Conservation (phyloP, 106 monocot species). For the Phalaenopsis equestris region DNA sequence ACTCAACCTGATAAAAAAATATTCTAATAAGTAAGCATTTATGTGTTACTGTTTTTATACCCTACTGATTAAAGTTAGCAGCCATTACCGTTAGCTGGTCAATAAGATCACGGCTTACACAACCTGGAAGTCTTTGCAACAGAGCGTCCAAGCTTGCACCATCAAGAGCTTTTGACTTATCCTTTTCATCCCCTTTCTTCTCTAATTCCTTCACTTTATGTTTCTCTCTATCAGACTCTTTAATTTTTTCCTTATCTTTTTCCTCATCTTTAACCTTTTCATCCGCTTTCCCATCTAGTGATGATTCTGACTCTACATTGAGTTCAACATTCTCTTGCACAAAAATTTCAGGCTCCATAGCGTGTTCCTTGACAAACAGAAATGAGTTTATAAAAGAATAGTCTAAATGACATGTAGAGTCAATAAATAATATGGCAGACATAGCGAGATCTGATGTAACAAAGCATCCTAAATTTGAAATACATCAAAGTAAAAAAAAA, state of each 20-base stretch:
- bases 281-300: constrained; percentile 44
- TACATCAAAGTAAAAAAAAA: too few species aligned
- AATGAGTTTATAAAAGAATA: neutral
- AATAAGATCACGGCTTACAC: constrained; percentile 96
- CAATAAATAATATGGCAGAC: neutral
- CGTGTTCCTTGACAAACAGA: constrained; percentile 37
- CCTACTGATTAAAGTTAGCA: constrained; percentile 4
- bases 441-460: too few species aligned
- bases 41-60: neutral
- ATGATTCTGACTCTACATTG: constrained; percentile 30
- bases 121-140: constrained; percentile 86
- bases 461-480: too few species aligned
- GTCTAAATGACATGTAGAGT: neutral
- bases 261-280: constrained; percentile 64
- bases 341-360: constrained; percentile 46
- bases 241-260: constrained; percentile 45
- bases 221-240: constrained; percentile 73
- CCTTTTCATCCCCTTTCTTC: constrained; percentile 84
- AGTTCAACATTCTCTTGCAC: constrained; percentile 36
- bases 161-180: constrained; percentile 68
- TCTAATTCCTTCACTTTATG: constrained; percentile 63
- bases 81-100: constrained; percentile 83
- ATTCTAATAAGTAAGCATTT: constrained; percentile 1
- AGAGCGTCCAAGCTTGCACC: constrained; percentile 72
- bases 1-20: constrained; percentile 70